Conservation (phyloP, 2,329 filamentous ascomycete genomes). For the Fusarium devonianum region DNA sequence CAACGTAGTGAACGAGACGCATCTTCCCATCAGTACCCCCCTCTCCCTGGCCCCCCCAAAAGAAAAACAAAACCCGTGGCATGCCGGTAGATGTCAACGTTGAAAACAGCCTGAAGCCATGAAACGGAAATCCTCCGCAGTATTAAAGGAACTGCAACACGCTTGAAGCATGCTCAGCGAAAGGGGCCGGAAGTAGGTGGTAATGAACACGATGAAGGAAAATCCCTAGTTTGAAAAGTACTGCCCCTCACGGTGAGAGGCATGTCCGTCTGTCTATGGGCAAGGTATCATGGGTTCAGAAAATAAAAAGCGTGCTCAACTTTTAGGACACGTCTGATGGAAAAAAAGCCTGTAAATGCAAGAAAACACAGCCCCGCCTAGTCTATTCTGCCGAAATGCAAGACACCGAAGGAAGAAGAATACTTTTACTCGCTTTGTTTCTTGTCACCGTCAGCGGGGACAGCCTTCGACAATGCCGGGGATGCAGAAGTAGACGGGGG, state of each 20-base stretch:
- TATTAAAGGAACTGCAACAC: slow-evolving; percentile 43
- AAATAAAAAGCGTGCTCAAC: slow-evolving; percentile 52
- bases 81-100: slow-evolving; percentile 27
- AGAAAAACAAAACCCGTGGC: slow-evolving; percentile 33
- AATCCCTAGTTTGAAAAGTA: slow-evolving; percentile 42
- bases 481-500: slow-evolving; percentile 74
- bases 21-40: slow-evolving; percentile 30
- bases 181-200: slow-evolving; percentile 36
- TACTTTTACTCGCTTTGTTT: slow-evolving; percentile 56
- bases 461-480: slow-evolving; percentile 69
- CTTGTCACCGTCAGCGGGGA: slow-evolving; percentile 61
- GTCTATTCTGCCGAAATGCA: slow-evolving; percentile 62
- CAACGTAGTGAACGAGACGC: slow-evolving; percentile 10
- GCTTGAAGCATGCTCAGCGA: slow-evolving; percentile 36
- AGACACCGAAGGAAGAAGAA: slow-evolving; percentile 48
- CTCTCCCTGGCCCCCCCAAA: slow-evolving; percentile 17
- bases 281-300: slow-evolving; percentile 59
- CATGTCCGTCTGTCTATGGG: slow-evolving; percentile 53
- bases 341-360: slow-evolving; percentile 58
- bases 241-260: slow-evolving; percentile 45
- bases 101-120: slow-evolving; percentile 26
- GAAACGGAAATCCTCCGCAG: slow-evolving; percentile 39
- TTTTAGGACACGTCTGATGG: slow-evolving; percentile 56
- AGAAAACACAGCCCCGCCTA: slow-evolving; percentile 53
- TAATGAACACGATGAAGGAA: slow-evolving; percentile 43